Conservation (phyloP, 495 filamentous ascomycete genomes). For the Aspergillus carlsbadensis region DNA sequence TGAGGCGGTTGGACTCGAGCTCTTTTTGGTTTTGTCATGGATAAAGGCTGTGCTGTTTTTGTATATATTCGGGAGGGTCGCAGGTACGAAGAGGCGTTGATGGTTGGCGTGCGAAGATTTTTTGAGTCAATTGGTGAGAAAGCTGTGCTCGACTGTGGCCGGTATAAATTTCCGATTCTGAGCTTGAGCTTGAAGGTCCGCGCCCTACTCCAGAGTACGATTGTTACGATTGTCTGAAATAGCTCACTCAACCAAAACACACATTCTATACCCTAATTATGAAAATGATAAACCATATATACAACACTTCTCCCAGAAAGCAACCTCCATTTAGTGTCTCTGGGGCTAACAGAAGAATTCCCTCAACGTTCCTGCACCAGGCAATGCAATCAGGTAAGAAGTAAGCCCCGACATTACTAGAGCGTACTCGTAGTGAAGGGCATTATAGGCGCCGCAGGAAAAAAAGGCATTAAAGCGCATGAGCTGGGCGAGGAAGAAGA, state of each 20-base stretch:
- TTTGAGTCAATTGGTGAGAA: neutral
- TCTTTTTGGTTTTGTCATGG: slow-evolving; percentile 23
- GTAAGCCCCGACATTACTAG: slow-evolving; percentile 12
- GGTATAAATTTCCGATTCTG: too few species aligned
- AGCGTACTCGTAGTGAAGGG: slow-evolving; percentile 19
- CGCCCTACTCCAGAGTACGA: neutral
- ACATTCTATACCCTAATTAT: slow-evolving; percentile 24
- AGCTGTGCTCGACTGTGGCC: too few species aligned
- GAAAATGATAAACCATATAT: slow-evolving; percentile 19
- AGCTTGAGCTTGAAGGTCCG: too few species aligned
- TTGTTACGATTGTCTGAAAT: too few species aligned
- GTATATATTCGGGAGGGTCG: neutral
- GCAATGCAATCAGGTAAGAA: slow-evolving; percentile 8
- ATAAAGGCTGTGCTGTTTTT: neutral
- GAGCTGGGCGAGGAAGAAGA: slow-evolving; percentile 3
- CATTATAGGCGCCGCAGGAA: slow-evolving; percentile 6
- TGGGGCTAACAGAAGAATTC: neutral
- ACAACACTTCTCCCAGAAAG: slow-evolving; percentile 15
- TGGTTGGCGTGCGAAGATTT: neutral
- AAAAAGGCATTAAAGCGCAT: neutral
- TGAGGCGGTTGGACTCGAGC: neutral
- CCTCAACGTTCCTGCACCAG: neutral
- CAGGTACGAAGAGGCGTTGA: neutral
- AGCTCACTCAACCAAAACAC: neutral
- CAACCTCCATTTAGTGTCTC: neutral